Evolutionary conservation across 2,329 filamentous ascomycete species (phyloP).

Genomic region (Microcyclospora pomicola): DNA sequence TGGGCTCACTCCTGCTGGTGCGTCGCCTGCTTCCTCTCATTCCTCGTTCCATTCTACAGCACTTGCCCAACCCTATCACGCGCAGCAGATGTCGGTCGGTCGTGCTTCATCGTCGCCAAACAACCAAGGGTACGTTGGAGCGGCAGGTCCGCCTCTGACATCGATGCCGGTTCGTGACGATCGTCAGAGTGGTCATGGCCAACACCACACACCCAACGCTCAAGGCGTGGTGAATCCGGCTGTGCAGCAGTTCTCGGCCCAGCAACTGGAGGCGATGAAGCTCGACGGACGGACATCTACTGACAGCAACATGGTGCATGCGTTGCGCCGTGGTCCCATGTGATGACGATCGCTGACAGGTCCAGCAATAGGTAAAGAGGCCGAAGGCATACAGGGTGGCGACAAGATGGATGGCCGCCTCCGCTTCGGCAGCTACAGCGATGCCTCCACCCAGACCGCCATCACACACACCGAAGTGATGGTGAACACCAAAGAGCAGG

Average conservation of each 20-base stretch:
- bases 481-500: slow-evolving; percentile 10
- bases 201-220: slow-evolving; percentile 4
- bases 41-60: slow-evolving; percentile 26
- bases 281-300: slow-evolving; percentile 25
- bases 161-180: background rate
- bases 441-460: slow-evolving; percentile 21
- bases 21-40: slow-evolving; percentile 30
- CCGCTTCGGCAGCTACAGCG: slow-evolving; percentile 6
- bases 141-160: background rate
- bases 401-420: slow-evolving; percentile 12
- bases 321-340: slow-evolving; percentile 14
- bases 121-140: slow-evolving; percentile 8
- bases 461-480: slow-evolving; percentile 1
- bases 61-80: slow-evolving; percentile 26
- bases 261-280: slow-evolving; percentile 14
- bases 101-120: slow-evolving; percentile 31
- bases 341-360: slow-evolving; percentile 14
- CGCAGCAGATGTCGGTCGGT: slow-evolving; percentile 28
- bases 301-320: slow-evolving; percentile 18
- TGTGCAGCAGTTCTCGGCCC: slow-evolving; percentile 1
- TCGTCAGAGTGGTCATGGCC: background rate
- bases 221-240: slow-evolving; percentile 8
- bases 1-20: slow-evolving; percentile 30
- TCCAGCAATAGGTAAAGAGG: slow-evolving; percentile 15
- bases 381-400: slow-evolving; percentile 10